These are phyloP conservation scores for Catunica adiposa DNA, from an alignment of 2,329 filamentous ascomycete species.

Conservation along the genomic window DNA sequence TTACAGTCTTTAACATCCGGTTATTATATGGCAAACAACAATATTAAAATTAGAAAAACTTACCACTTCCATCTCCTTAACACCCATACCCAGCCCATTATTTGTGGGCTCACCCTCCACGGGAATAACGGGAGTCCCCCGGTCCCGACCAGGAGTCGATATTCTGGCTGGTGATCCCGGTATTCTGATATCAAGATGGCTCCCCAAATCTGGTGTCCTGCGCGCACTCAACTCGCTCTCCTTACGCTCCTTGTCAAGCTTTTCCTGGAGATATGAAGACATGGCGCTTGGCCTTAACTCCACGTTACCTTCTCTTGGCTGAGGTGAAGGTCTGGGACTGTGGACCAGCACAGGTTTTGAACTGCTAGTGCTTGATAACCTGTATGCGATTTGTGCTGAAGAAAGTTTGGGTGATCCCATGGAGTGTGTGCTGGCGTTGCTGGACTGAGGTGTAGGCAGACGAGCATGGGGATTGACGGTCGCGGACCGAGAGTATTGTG, in stretches of 20 bases:
- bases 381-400: constrained; percentile 21
- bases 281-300: constrained; percentile 27
- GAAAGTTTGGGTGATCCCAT: constrained; percentile 23
- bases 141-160: constrained; percentile 9
- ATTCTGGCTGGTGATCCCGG: constrained; percentile 11
- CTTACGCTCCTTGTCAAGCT: constrained; percentile 29
- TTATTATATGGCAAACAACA: constrained; percentile 9
- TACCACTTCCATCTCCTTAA: constrained; percentile 54
- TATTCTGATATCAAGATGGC: constrained; percentile 7
- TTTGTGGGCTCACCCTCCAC: constrained; percentile 26
- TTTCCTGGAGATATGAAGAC: constrained; percentile 39
- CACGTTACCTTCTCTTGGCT: constrained; percentile 25
- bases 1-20: constrained; percentile 34
- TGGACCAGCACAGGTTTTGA: constrained; percentile 22
- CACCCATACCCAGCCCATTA: constrained; percentile 34
- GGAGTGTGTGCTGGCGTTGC: constrained; percentile 27
- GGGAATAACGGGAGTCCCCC: constrained; percentile 6
- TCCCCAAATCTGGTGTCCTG: constrained; percentile 10
- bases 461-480: constrained; percentile 11
- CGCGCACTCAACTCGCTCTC: constrained; percentile 16
- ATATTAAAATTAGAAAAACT: constrained; percentile 15
- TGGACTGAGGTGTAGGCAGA: constrained; percentile 24
- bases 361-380: constrained; percentile 26
- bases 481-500: constrained; percentile 21
- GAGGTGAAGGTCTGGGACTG: constrained; percentile 26